These are phyloP conservation scores for Trichoderma parareesei DNA, from an alignment of 495 filamentous ascomycete species.

Conservation along the genomic window DNA sequence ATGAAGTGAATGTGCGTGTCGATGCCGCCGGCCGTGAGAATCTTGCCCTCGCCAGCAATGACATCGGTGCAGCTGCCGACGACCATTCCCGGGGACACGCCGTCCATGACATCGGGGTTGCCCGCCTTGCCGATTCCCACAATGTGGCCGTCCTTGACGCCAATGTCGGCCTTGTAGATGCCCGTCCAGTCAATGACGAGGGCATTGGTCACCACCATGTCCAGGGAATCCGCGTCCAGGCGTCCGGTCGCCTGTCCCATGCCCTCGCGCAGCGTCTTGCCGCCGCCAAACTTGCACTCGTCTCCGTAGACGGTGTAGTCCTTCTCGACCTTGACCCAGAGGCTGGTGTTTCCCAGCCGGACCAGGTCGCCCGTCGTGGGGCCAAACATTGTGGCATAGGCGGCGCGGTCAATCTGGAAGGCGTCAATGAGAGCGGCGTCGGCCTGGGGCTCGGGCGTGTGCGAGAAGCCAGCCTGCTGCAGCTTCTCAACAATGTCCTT, in stretches of 20 bases:
- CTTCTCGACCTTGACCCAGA: constrained; percentile 90
- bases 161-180: constrained; percentile 96
- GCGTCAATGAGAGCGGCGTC: constrained; percentile 45
- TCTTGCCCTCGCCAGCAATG: constrained; percentile 90
- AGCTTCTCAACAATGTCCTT: constrained; percentile 62
- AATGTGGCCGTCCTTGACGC: constrained; percentile 82
- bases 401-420: constrained; percentile 64
- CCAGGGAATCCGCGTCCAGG: constrained; percentile 60
- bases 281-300: constrained; percentile 92
- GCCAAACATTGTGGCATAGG: constrained; percentile 85
- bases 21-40: constrained; percentile 85
- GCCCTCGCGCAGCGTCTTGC: constrained; percentile 88
- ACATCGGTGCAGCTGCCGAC: constrained; percentile 91
- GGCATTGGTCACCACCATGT: constrained; percentile 89
- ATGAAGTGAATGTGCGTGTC: constrained; percentile 96
- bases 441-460: constrained; percentile 54
- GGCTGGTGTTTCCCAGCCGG: constrained; percentile 71
- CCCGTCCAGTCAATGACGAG: constrained; percentile 86
- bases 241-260: constrained; percentile 90
- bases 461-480: constrained; percentile 65
- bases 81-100: constrained; percentile 68
- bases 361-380: constrained; percentile 84
- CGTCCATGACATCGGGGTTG: constrained; percentile 94
- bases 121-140: constrained; percentile 91
- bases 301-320: constrained; percentile 83